Evolutionary conservation across 2,329 filamentous ascomycete genomes (phyloP), one percentile per base, ranked within the genome.

Genomic region (Apiospora aurea): DNA sequence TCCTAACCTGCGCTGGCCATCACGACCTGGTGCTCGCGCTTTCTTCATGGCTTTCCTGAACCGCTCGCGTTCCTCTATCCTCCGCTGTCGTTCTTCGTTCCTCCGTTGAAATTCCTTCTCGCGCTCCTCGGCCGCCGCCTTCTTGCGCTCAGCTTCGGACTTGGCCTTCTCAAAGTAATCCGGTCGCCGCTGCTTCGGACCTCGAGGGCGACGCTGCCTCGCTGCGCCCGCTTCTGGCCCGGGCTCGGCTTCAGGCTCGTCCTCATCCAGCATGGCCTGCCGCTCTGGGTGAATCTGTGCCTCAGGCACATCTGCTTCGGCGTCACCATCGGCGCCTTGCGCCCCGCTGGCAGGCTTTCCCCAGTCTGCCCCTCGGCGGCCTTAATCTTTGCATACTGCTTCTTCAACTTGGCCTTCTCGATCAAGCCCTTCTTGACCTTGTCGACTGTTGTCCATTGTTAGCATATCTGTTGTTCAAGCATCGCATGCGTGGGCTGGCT

Each of bases 371-470:
- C 51, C 72, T 83, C 81, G 69, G 85, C 81, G 41, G 90, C 91
- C 82, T 95, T 96, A 75, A 97, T 86, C 82, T 97, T 98, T 74
- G 93, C 93, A 80, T 97, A 98, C 57, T 93, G 90, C 82, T 97
- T 97, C 83, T 96, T 96, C 74, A 97, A 87, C 83, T 98, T 97
- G 73, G 95, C 95, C 81, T 96, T 97, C 82, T 95, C 90, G 78
- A 98, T 98, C 71, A 97, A 85, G 75, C 93, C 90, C 75, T 92
- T 89, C 83, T 98, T 98, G 79, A 97, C 96, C 82, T 96, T 96
- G 82, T 94, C 91, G 72, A 93, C 94, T 96, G 78, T 53, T 16
- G 38, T 18, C 68, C 51, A 18, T 69, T 18, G 66, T 68, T 38
- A 69, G 46, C 29, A 18, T 24, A 26, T 18, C 8, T 41, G 47